Base-by-base conservation (phyloP, 78 protist genomes). In the Speleostelium caveatum region DNA sequence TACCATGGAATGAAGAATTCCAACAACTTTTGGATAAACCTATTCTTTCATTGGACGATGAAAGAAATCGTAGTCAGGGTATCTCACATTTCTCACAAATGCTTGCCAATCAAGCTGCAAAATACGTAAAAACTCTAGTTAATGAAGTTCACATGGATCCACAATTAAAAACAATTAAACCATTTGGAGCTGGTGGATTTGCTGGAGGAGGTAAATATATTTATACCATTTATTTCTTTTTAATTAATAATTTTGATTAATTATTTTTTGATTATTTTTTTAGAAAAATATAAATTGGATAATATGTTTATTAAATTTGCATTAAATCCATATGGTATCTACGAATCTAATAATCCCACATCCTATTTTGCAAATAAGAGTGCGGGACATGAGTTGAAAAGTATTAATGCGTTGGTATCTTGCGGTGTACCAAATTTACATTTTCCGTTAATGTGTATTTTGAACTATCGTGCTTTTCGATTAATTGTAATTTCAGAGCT, bases 1-100 rank as follows among this genome's bases (percentile, higher is more conserved):
- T 83, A 39, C 91, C 91, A 30, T 86, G 93, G 93, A 86, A 86
- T 49, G 93, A 86, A 60, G 19, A 51, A 22, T 86, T 86, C 33
- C 93, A 86, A 56, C 80, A 76, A 41, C 24, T 86, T 24, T 51
- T 86, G 61, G 93, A 86, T 56, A 61, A 67, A 32, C 93, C 93
- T 24, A 42, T 76, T 4, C 71, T 67, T 21, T 68, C 85, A 22
- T 69, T 45, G 26, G 93, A 86, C 12, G 93, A 86, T 3, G 93
- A 86, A 42, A 56, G 73, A n/a, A 35, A 38, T 17, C 51, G 86
- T 38, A 73, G 61, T 62, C 69, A 38, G 21, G 58, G 42, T 32
- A 75, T 75, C 19, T 19, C 58, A 2, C 33, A 45, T n/a, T 68
- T 76, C 3, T 86, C 86, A 41, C 75, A 75, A 63, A 21, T 73